These are phyloP conservation scores for Pseudogymnoascus sp. DNA, from an alignment of 2,329 filamentous ascomycete species.

Conservation along the genomic window DNA sequence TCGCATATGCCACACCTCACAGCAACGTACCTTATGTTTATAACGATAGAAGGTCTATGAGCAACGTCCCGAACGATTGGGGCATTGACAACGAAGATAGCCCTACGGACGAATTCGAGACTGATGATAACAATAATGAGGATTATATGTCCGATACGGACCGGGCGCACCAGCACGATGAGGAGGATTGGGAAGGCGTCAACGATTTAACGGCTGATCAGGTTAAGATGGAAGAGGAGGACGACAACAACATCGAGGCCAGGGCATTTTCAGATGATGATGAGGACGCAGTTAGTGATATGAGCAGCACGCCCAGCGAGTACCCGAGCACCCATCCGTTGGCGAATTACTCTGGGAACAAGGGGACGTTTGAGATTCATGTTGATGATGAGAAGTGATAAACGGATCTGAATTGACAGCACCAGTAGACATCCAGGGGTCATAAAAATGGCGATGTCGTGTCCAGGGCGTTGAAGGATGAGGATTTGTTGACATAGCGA, in stretches of 20 bases:
- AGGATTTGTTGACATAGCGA: background rate
- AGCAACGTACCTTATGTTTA: constrained; percentile 46
- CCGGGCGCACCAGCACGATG: constrained; percentile 24
- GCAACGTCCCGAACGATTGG: background rate
- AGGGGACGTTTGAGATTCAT: constrained; percentile 21
- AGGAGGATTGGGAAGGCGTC: constrained; percentile 12
- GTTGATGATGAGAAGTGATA: constrained; percentile 20
- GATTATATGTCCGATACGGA: constrained; percentile 21
- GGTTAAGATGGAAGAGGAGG: constrained; percentile 29
- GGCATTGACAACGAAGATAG: constrained; percentile 14
- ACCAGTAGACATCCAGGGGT: background rate
- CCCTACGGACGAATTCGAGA: constrained; percentile 20
- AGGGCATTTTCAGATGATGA: constrained; percentile 10
- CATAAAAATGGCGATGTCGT: background rate
- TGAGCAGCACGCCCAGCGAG: constrained; percentile 46
- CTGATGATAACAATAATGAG: constrained; percentile 20
- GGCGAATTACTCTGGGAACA: background rate
- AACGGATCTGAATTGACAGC: background rate
- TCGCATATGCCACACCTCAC: constrained; percentile 68
- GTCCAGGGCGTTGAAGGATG: background rate
- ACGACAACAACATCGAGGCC: constrained; percentile 25
- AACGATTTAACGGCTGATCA: constrained; percentile 21
- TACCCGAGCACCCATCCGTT: constrained; percentile 42
- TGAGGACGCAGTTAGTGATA: constrained; percentile 25
- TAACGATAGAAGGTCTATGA: background rate